Percentiles rank a stretch among this genome's conserved stretches.
These are phyloP conservation scores for Adansonia rubrostipa DNA, from an alignment of 441 rosid species.

Conservation along the genomic window DNA sequence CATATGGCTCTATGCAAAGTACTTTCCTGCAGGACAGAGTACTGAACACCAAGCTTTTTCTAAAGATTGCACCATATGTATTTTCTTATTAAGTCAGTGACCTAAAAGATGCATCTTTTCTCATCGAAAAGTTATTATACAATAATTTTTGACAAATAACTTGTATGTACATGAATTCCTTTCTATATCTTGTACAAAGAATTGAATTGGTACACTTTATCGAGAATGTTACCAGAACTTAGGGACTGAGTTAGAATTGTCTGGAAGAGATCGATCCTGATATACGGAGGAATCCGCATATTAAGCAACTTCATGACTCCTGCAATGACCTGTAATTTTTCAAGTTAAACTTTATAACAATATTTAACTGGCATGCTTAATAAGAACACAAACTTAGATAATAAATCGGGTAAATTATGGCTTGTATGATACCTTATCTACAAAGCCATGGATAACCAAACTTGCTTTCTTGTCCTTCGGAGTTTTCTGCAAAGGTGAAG, in stretches of 20 bases:
- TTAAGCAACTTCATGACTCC: slow-evolving; percentile 78
- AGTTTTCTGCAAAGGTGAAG: slow-evolving; percentile 65
- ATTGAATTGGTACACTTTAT: not conserved
- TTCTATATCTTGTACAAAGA: not conserved
- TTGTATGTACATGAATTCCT: not conserved
- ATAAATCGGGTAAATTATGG: slow-evolving; percentile 12
- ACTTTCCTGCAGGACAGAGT: not conserved
- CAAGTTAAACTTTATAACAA: slow-evolving; percentile 29
- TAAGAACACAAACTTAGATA: not conserved
- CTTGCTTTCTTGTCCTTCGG: slow-evolving; percentile 96
- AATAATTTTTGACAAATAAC: not conserved
- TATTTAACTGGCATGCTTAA: slow-evolving; percentile 2
- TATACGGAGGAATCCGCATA: slow-evolving; percentile 74
- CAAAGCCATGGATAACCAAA: slow-evolving; percentile 88
- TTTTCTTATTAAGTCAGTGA: slow-evolving; percentile 13
- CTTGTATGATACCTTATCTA: slow-evolving; percentile 68
- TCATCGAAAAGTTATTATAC: not conserved
- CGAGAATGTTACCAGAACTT: slow-evolving; percentile 59
- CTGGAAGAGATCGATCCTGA: slow-evolving; percentile 80
- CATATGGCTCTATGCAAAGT: not conserved
- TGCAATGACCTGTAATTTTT: slow-evolving; percentile 72
- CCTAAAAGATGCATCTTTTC: slow-evolving; percentile 6
- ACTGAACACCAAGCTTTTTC: not conserved
- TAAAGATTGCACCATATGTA: not conserved
- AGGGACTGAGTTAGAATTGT: slow-evolving; percentile 61